These are phyloP conservation scores for Yamadazyma diospyri DNA, from an alignment of 1,139 yeast genomes.

Conservation along the genomic window DNA sequence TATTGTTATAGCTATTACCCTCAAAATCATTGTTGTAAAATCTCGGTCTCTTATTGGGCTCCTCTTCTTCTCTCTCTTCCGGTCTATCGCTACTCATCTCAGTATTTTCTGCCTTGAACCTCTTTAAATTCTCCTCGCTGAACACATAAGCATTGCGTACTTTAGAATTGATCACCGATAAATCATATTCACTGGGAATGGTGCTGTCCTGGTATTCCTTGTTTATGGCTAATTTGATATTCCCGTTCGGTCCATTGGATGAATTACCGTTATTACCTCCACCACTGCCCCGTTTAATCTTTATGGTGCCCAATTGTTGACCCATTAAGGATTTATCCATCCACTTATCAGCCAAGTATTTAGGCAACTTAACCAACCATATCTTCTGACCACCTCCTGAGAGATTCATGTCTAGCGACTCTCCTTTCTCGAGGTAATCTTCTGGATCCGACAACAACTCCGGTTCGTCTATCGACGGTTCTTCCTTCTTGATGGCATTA, in stretches of 20 bases:
- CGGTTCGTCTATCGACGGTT: conserved; percentile 18
- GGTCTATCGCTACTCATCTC: conserved; percentile 15
- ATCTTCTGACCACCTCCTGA: conserved; percentile 59
- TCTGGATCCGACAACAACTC: conserved; percentile 46
- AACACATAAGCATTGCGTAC: conserved; percentile 88
- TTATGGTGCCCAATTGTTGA: conserved; percentile 75
- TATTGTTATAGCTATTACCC: conserved; percentile 9
- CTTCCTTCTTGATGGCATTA: conserved; percentile 9
- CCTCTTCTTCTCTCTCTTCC: conserved; percentile 16
- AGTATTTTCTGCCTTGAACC: conserved; percentile 50
- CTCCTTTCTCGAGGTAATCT: conserved; percentile 50
- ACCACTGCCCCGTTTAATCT: conserved; percentile 46
- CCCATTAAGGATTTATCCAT: conserved; percentile 64
- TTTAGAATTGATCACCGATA: conserved; percentile 70
- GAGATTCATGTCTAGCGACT: conserved; percentile 62
- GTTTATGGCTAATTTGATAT: conserved; percentile 57
- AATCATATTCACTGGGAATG: conserved; percentile 82
- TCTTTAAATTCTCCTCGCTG: conserved; percentile 78
- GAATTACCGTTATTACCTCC: conserved; percentile 18
- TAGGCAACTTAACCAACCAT: conserved; percentile 90
- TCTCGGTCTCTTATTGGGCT: conserved; percentile 10
- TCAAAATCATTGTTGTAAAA: conserved; percentile 1
- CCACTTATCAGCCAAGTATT: conserved; percentile 83
- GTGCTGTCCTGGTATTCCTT: conserved; percentile 30
- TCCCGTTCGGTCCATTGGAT: conserved; percentile 30